These are phyloP conservation scores for Hymenoscyphus infarciens DNA, from an alignment of 2,329 filamentous ascomycete genomes.

Conservation along the genomic window DNA sequence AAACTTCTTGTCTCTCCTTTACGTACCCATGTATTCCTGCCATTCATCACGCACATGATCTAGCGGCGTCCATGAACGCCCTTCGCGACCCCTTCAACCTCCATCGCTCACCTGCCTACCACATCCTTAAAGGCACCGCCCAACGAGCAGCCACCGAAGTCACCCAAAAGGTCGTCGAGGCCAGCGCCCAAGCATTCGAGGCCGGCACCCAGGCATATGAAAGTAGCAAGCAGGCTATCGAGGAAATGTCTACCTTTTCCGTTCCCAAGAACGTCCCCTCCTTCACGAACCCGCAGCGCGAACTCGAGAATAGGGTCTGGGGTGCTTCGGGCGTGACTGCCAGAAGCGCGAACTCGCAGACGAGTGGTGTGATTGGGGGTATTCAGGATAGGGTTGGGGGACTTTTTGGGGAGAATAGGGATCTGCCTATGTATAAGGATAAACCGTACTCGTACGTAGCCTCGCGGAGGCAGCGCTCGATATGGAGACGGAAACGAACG, in stretches of 20 bases:
- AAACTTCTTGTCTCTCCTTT: not conserved
- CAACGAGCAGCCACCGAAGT: constrained; percentile 44
- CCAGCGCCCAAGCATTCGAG: constrained; percentile 45
- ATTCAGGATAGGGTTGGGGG: constrained; percentile 61
- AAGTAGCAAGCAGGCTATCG: constrained; percentile 37
- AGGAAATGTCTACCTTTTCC: constrained; percentile 59
- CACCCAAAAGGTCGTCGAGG: constrained; percentile 48
- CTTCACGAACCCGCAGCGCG: constrained; percentile 61
- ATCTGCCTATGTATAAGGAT: constrained; percentile 96
- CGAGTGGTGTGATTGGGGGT: constrained; percentile 42
- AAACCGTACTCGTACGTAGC: constrained; percentile 78
- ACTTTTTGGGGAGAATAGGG: constrained; percentile 57
- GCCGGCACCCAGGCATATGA: constrained; percentile 33
- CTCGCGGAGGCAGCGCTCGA: constrained; percentile 54
- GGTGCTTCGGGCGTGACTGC: constrained; percentile 46
- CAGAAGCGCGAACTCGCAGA: constrained; percentile 34
- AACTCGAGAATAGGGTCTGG: constrained; percentile 66
- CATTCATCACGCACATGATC: constrained; percentile 30
- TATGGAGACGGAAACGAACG: constrained; percentile 63
- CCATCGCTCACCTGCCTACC: constrained; percentile 44
- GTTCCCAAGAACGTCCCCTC: constrained; percentile 68
- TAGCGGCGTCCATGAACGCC: constrained; percentile 33
- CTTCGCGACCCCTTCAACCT: constrained; percentile 38
- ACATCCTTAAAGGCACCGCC: constrained; percentile 48
- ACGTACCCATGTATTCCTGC: constrained; percentile 11